A percentile compares a stretch with the other conserved stretches of the same genome.
Evolutionary conservation across 257 asterid genomes (phyloP).

Genomic region (Solanum bulbocastanum): DNA sequence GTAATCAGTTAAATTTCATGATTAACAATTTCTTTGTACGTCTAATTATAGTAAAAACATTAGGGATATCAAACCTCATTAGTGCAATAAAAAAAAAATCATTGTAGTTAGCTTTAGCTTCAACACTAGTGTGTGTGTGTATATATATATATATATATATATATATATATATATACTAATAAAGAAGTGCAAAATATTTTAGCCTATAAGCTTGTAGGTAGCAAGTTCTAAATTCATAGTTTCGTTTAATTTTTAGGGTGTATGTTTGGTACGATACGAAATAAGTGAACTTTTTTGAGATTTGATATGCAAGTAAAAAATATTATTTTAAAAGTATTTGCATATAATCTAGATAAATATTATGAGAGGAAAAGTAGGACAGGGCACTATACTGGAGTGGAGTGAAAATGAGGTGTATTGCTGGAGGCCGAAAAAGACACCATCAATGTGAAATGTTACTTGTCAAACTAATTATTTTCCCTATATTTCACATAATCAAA

Average conservation of each 20-base stretch:
- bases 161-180: no score
- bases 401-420: no score
- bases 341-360: neutral
- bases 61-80: neutral
- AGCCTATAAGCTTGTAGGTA: neutral
- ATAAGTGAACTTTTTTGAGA: no score
- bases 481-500: neutral
- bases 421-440: neutral
- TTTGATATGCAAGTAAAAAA: neutral
- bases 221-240: neutral
- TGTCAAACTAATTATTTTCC: neutral
- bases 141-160: no score
- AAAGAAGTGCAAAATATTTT: no score
- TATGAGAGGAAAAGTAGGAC: neutral
- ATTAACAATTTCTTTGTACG: neutral
- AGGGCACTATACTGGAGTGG: accelerated
- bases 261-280: neutral
- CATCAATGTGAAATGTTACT: neutral
- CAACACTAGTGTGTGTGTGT: neutral
- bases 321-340: no score
- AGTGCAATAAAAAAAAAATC: neutral
- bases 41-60: neutral
- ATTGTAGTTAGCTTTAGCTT: neutral
- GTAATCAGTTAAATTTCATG: neutral
- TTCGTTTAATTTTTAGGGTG: neutral